Evolutionary conservation across 768 basidiomycete species (phyloP).

Genomic region (Leucogyrophana mollusca): DNA sequence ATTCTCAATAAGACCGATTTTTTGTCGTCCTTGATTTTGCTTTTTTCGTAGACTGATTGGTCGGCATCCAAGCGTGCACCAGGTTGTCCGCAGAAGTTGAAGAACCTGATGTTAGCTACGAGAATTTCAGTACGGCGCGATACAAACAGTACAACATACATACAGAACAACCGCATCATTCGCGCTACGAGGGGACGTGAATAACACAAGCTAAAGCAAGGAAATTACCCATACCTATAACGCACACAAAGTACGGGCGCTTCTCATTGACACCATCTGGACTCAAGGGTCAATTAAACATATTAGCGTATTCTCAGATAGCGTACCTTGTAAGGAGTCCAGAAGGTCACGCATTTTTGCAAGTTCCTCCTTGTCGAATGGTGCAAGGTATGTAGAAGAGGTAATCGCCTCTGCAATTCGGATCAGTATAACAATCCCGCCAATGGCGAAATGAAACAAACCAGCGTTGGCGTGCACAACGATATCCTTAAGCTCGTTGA

Average conservation of each 20-base stretch:
- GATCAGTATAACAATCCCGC: background rate
- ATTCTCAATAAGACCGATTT: slow-evolving; percentile 33
- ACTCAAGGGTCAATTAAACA: background rate
- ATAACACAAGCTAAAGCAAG: background rate
- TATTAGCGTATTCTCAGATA: too few relatives aligned
- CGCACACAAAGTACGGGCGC: too few relatives aligned
- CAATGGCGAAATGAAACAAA: background rate
- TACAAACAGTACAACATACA: background rate
- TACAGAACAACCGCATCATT: slow-evolving; percentile 44
- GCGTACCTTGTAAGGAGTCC: slow-evolving; percentile 31
- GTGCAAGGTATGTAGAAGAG: slow-evolving; percentile 36
- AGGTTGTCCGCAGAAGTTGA: slow-evolving; percentile 36
- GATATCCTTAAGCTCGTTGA: background rate
- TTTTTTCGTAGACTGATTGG: slow-evolving; percentile 19
- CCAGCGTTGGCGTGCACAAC: background rate
- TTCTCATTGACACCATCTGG: too few relatives aligned
- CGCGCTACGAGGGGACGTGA: slow-evolving; percentile 27
- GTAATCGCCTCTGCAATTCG: slow-evolving; percentile 34
- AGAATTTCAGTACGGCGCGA: background rate
- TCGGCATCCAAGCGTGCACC: slow-evolving; percentile 31
- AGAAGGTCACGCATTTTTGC: slow-evolving; percentile 32
- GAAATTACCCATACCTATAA: background rate
- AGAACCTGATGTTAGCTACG: slow-evolving; percentile 30
- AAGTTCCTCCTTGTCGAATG: slow-evolving; percentile 33
- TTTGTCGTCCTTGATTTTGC: slow-evolving; percentile 9